A percentile compares a stretch with the other conserved stretches of the same genome.
Evolutionary conservation across 2,329 filamentous ascomycete genomes (phyloP).

Genomic region (Microdochium bolleyi): DNA sequence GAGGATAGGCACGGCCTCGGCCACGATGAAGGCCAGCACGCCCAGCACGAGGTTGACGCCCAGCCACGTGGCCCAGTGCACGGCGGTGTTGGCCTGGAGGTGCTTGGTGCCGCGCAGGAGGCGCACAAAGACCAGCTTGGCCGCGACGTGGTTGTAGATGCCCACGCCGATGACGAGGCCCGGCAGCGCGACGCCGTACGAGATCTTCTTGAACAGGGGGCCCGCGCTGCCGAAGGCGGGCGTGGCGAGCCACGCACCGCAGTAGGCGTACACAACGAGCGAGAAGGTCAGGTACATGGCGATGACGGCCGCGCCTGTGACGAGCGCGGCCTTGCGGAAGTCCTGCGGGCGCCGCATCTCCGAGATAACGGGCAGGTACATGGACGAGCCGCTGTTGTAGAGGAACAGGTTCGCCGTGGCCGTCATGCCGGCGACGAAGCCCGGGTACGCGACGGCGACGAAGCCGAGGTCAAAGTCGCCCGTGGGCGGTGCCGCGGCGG

Average conservation of each 20-base stretch:
- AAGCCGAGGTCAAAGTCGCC: conserved; percentile 49
- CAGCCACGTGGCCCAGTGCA: conserved; percentile 28
- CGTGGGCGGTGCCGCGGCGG: conserved; percentile 45
- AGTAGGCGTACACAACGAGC: conserved; percentile 20
- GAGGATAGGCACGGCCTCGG: conserved; percentile 24
- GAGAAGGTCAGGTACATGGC: conserved; percentile 18
- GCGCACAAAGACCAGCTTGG: conserved; percentile 31
- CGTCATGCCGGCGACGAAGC: conserved; percentile 45
- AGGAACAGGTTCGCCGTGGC: conserved; percentile 47
- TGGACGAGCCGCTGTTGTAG: conserved; percentile 40
- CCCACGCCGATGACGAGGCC: conserved; percentile 18
- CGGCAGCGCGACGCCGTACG: conserved; percentile 20
- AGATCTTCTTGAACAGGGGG: conserved; percentile 20
- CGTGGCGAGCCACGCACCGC: conserved; percentile 18
- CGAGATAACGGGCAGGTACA: conserved; percentile 47
- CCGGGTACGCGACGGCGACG: conserved; percentile 38
- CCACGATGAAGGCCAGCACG: conserved; percentile 20
- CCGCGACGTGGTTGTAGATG: conserved; percentile 26
- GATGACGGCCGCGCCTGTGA: conserved; percentile 14
- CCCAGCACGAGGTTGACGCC: conserved; percentile 19
- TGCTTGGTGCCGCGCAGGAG: conserved; percentile 26
- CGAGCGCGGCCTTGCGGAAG: conserved; percentile 23
- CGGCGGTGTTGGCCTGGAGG: conserved; percentile 22
- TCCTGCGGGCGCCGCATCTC: conserved; percentile 48
- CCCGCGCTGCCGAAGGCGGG: conserved; percentile 19